These are phyloP conservation scores for Botrytis pseudocinerea DNA, from an alignment of 2,329 filamentous ascomycete species.

Conservation along the genomic window DNA sequence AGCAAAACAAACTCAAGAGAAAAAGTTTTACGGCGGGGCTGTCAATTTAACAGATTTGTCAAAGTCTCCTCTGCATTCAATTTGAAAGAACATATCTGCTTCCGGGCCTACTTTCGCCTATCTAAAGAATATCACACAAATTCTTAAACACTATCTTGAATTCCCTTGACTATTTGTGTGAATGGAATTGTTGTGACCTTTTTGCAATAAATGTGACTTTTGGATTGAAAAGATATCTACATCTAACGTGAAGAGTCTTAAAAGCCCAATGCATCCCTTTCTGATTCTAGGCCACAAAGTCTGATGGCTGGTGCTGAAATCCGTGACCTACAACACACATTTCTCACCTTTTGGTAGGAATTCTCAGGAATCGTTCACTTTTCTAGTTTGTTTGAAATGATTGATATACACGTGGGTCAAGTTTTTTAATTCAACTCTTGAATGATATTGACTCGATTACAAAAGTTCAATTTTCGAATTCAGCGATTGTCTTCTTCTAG, in stretches of 20 bases:
- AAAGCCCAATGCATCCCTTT: neutral
- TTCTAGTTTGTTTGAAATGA: neutral
- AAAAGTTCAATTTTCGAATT: neutral
- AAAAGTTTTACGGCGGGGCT: too few species aligned
- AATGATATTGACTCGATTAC: neutral
- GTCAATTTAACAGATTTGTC: too few species aligned
- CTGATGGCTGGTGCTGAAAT: neutral
- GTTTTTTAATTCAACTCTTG: neutral
- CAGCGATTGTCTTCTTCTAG: too few species aligned
- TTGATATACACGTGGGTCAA: neutral
- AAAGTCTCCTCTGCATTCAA: too few species aligned
- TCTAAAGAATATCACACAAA: neutral
- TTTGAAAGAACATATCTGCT: too few species aligned
- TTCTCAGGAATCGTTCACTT: neutral
- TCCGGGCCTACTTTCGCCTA: too few species aligned
- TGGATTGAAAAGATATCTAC: neutral
- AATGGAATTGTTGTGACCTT: neutral
- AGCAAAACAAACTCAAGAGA: too few species aligned
- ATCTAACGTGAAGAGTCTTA: neutral
- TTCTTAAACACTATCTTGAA: neutral
- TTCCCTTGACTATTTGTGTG: neutral
- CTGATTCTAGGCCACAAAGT: neutral
- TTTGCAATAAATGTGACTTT: neutral
- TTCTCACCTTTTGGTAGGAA: neutral
- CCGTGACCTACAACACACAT: neutral